Evolutionary conservation across 1,284 basidiomycete genomes (phyloP).

Genomic region (Cryptococcus floricola): DNA sequence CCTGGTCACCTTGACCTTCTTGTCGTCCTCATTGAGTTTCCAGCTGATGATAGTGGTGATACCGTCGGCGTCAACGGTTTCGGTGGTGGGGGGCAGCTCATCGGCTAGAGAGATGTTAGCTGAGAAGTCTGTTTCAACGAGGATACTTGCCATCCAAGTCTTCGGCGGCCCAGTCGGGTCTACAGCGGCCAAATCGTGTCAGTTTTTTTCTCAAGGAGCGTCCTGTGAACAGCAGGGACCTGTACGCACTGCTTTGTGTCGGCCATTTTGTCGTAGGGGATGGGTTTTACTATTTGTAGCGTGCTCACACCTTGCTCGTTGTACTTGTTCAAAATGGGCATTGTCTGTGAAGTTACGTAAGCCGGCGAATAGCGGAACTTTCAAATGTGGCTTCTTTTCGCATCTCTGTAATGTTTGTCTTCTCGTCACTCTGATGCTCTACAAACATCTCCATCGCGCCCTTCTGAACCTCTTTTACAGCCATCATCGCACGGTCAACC

Average conservation of each 20-base stretch:
- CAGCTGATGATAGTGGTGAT: slow-evolving; percentile 82
- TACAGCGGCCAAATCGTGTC: background rate
- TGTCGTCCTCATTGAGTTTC: slow-evolving; percentile 82
- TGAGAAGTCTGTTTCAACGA: background rate
- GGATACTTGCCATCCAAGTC: slow-evolving; percentile 19
- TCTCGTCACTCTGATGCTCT: background rate
- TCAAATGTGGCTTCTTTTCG: background rate
- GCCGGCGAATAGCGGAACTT: background rate
- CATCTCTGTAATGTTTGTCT: background rate
- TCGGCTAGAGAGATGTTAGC: slow-evolving; percentile 8
- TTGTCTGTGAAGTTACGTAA: no score
- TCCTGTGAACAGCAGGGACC: background rate
- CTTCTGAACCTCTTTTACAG: no score
- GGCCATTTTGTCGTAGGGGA: slow-evolving; percentile 9
- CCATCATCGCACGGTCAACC: no score
- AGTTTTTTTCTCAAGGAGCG: background rate
- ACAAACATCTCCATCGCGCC: no score
- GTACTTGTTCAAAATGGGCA: background rate
- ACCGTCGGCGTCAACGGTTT: slow-evolving; percentile 81
- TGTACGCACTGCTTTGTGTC: slow-evolving; percentile 11
- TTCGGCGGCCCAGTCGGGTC: slow-evolving; percentile 31
- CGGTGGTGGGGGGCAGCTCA: slow-evolving; percentile 47
- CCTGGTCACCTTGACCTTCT: slow-evolving; percentile 91
- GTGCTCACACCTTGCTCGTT: no score
- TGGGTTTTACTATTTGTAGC: background rate